These are phyloP conservation scores for Beauveria medogensis DNA, from an alignment of 2,329 filamentous ascomycete genomes.

Conservation along the genomic window DNA sequence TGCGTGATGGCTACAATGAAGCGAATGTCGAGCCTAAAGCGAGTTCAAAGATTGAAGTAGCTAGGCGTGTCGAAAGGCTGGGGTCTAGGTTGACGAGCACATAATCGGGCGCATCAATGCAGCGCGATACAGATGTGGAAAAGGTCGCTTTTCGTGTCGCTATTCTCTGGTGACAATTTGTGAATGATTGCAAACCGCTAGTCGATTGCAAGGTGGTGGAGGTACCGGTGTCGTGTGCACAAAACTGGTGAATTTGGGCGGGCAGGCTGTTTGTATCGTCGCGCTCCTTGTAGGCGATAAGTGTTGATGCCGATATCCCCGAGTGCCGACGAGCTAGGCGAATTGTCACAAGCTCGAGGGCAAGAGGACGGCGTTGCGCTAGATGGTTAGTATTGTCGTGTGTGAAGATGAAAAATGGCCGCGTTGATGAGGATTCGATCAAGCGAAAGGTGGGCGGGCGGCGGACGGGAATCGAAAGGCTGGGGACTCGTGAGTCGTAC, in stretches of 20 bases:
- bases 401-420: constrained; percentile 3
- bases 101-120: constrained; percentile 9
- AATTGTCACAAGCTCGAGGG: constrained; percentile 7
- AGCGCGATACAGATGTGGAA: not conserved
- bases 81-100: constrained; percentile 5
- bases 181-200: not conserved
- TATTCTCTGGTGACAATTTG: not conserved
- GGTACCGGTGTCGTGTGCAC: not conserved
- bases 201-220: not conserved
- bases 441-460: constrained; percentile 3
- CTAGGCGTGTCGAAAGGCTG: constrained; percentile 3
- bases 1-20: constrained; percentile 11
- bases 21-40: constrained; percentile 4
- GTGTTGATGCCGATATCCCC: not conserved
- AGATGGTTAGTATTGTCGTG: constrained; percentile 7
- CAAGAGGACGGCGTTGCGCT: constrained; percentile 1
- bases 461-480: constrained; percentile 4
- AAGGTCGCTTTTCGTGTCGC: not conserved
- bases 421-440: not conserved
- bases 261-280: not conserved
- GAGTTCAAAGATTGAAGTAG: constrained; percentile 4
- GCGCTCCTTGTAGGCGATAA: not conserved
- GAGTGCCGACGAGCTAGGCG: constrained; percentile 4
- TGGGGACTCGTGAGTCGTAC: not conserved
- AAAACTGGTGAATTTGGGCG: not conserved